Evolutionary conservation across 345 rosid genomes (phyloP).

Genomic region (Eucalyptus microcorys): DNA sequence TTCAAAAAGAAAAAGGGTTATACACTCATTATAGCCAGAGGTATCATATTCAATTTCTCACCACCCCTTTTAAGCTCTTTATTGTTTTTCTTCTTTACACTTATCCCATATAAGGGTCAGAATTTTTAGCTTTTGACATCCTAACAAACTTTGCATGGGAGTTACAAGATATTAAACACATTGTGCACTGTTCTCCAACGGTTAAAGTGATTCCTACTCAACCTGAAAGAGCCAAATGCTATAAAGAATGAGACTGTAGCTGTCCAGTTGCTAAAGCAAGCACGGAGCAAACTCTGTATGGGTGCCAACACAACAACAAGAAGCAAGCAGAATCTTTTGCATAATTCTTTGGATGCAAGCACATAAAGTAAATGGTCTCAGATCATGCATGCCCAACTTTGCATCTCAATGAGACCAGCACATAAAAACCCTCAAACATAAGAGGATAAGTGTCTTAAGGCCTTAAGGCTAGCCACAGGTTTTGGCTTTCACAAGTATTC

Average conservation of each 20-base stretch:
- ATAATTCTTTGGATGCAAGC: neutral
- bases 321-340: neutral
- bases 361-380: neutral
- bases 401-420: neutral
- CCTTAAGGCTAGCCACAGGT: neutral
- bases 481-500: neutral
- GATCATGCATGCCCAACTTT: neutral
- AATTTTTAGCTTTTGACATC: neutral
- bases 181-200: neutral
- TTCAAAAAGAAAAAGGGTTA: neutral
- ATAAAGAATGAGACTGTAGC: neutral
- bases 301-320: neutral
- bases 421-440: neutral
- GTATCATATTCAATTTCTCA: neutral
- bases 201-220: neutral
- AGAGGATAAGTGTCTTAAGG: neutral
- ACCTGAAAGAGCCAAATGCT: neutral
- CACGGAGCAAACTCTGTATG: neutral
- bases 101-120: neutral
- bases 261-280: neutral
- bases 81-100: neutral
- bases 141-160: neutral
- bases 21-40: neutral
- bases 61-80: neutral
- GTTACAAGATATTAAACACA: neutral